Conservation (phyloP, 2,329 filamentous ascomycete genomes). For the Ascochyta koolunga region DNA sequence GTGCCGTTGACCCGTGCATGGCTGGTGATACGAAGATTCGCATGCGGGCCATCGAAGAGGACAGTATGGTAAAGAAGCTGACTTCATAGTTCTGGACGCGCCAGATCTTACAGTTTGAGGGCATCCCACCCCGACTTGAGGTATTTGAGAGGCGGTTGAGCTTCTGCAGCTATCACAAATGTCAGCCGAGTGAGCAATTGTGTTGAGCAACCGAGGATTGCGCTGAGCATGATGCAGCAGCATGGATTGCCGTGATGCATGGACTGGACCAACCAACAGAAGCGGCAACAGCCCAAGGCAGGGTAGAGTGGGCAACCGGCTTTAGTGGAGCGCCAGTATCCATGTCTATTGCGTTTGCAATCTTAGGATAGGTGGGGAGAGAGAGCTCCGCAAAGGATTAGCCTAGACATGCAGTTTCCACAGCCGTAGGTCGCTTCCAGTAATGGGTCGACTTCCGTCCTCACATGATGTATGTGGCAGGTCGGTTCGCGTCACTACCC, state of each 20-base stretch:
- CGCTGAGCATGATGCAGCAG: conserved; percentile 21
- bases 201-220: conserved; percentile 22
- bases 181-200: conserved; percentile 23
- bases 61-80: neutral
- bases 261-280: conserved; percentile 29
- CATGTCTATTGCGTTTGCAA: neutral
- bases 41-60: neutral
- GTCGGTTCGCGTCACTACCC: neutral
- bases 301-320: conserved; percentile 23
- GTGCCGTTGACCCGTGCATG: conserved; percentile 12
- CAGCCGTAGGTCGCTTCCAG: conserved; percentile 4
- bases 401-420: neutral
- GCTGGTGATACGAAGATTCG: neutral
- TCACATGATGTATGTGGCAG: neutral
- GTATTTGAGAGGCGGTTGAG: neutral
- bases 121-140: neutral
- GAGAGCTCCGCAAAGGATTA: conserved; percentile 7
- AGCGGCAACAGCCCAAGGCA: conserved; percentile 24
- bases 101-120: neutral
- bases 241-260: conserved; percentile 24
- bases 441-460: neutral
- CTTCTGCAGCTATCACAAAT: conserved; percentile 17
- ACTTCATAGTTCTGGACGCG: neutral
- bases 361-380: conserved; percentile 1
- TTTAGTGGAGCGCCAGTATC: conserved; percentile 24